Percentiles rank a stretch among this genome's conserved stretches.
Conservation (phyloP, 805 yeast genomes). For the Vanderwaltozyma yarrowii region DNA sequence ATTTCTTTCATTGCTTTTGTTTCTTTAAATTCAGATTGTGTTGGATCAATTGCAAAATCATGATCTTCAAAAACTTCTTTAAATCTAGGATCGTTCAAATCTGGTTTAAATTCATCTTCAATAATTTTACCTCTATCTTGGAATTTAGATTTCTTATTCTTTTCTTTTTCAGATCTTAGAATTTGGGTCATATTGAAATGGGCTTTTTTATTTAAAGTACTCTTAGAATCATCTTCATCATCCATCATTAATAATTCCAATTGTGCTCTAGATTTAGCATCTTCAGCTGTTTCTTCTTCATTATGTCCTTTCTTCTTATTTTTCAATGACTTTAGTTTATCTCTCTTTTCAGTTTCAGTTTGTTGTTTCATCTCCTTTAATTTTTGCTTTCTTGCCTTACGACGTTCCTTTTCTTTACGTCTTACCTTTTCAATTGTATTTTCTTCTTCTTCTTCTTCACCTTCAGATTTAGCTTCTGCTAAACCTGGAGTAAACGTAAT, state of each 20-base stretch:
- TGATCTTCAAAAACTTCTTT: slow-evolving; percentile 73
- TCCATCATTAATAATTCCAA: slow-evolving; percentile 41
- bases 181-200: slow-evolving; percentile 78
- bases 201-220: slow-evolving; percentile 32
- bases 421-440: slow-evolving; percentile 69
- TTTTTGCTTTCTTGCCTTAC: slow-evolving; percentile 71
- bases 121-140: slow-evolving; percentile 40
- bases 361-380: slow-evolving; percentile 48
- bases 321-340: slow-evolving; percentile 28
- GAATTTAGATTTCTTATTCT: slow-evolving; percentile 38
- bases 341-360: slow-evolving; percentile 42
- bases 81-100: slow-evolving; percentile 78
- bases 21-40: slow-evolving; percentile 79
- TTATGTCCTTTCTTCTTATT: slow-evolving; percentile 13
- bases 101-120: slow-evolving; percentile 52
- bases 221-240: slow-evolving; percentile 38
- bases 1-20: slow-evolving; percentile 81
- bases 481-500: slow-evolving; percentile 90
- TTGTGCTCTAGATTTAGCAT: slow-evolving; percentile 48
- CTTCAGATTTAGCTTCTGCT: slow-evolving; percentile 31
- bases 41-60: slow-evolving; percentile 90
- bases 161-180: slow-evolving; percentile 60
- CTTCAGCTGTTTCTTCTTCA: slow-evolving; percentile 28
- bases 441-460: slow-evolving; percentile 37
- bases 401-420: slow-evolving; percentile 88